Base-by-base conservation (phyloP, 2,329 filamentous ascomycete species). In the Ceratocystis harringtonii region DNA sequence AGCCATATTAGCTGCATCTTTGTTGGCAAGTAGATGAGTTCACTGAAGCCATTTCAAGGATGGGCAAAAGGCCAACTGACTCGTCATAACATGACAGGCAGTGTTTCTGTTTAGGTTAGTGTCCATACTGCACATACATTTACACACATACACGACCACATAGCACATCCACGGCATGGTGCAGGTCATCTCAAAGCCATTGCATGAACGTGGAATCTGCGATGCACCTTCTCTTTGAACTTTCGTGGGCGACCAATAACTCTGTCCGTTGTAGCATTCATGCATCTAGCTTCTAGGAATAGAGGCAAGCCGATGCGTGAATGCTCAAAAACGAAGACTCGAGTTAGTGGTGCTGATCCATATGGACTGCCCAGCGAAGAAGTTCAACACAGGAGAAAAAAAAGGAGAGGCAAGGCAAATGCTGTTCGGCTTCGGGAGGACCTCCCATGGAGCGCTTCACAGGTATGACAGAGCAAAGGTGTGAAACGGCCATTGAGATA, bases 381-480 rank as follows among this genome's bases (percentile, higher is more conserved):
- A 32, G 22, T 15, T 58, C 10, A 22, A n/a, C 10, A 43, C 66
- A 64, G 63, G 64, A 66, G 60, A 61, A 30, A 22, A 22, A 32
- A 45, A 25, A 48, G 43, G 41, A 52, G 50, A 64, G 28, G 28
- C 55, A 58, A 41, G 10, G 28, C 28, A 52, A 61, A 41, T 41
- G 36, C 12, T 61, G 44, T 55, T 65, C 61, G 66, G 64, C 84
- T 87, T 86, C 84, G 84, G 85, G 84, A 87, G 76, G 73, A 83
- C 83, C 85, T 88, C 86, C 84, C 84, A 87, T 86, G 84, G 84
- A 86, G 75, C 84, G 86, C 81, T 84, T 85, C 84, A 86, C 83
- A 78, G 74, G 75, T 74, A 65, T 71, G 75, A 75, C 75, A 71
- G 71, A 73, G 70, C 73, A 62, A 73, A 69, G 12, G 69, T 79